Conservation (phyloP, 2,329 filamentous ascomycete genomes). For the Nakataea oryzae region DNA sequence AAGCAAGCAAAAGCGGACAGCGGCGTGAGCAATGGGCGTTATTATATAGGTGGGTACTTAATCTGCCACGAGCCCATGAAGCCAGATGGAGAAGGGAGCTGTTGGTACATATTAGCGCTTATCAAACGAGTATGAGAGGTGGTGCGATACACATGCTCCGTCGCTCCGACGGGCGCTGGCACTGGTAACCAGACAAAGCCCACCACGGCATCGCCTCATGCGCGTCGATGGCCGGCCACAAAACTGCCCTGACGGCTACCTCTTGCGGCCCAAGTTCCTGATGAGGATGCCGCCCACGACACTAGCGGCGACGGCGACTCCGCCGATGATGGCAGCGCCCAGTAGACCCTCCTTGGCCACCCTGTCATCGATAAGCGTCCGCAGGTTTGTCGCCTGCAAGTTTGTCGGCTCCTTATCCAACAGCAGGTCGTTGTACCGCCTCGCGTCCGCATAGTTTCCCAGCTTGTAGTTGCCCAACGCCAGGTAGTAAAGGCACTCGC, state of each 20-base stretch:
- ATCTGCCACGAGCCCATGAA: neutral
- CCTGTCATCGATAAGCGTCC: conserved; percentile 86
- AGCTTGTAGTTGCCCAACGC: conserved; percentile 97
- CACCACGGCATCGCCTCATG: neutral
- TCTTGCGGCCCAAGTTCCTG: conserved; percentile 58
- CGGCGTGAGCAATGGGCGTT: neutral
- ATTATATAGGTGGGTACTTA: neutral
- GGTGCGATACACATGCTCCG: neutral
- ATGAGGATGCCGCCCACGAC: conserved; percentile 82
- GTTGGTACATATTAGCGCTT: neutral
- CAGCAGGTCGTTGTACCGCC: conserved; percentile 87
- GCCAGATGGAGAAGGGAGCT: neutral
- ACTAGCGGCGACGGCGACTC: conserved; percentile 86
- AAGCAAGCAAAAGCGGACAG: neutral
- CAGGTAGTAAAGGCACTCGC: conserved; percentile 97
- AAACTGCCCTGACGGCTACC: conserved; percentile 20
- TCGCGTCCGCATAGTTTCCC: conserved; percentile 90
- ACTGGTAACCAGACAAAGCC: neutral
- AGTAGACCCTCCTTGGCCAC: conserved; percentile 89
- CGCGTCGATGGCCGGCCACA: conserved; percentile 11
- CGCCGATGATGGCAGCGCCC: conserved; percentile 90
- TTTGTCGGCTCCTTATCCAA: conserved; percentile 87
- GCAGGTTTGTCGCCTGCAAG: conserved; percentile 79
- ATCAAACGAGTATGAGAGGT: neutral
- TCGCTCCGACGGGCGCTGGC: neutral